These are phyloP conservation scores for Taiozyma sp. DNA, from an alignment of 1,139 yeast species.

Conservation along the genomic window DNA sequence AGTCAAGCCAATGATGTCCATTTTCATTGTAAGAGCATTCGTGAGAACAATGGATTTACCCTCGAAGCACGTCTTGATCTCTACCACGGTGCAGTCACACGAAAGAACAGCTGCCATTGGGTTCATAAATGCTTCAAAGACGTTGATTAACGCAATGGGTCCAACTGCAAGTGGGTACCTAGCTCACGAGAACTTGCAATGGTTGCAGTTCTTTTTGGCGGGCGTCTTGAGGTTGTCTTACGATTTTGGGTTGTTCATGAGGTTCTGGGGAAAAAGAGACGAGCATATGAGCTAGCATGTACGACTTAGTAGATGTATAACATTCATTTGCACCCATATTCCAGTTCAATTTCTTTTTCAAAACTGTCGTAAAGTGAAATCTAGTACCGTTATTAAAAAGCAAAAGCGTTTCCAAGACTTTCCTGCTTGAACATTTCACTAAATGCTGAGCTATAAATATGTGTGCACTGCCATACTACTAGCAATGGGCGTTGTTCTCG, in stretches of 20 bases:
- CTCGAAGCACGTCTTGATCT: constrained; percentile 76
- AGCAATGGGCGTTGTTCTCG: not conserved
- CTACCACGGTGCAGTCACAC: constrained; percentile 60
- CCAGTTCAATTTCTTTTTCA: not conserved
- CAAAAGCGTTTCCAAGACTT: not conserved
- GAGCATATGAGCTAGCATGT: not conserved
- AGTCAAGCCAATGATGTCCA: constrained; percentile 25
- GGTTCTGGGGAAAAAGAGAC: constrained; percentile 26
- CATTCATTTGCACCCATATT: not conserved
- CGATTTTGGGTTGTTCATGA: constrained; percentile 36
- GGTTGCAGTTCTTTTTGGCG: constrained; percentile 56
- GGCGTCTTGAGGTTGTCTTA: constrained; percentile 36
- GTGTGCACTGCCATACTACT: not conserved
- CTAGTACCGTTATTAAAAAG: not conserved
- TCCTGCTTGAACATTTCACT: not conserved
- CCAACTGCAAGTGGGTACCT: constrained; percentile 75
- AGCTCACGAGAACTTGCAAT: constrained; percentile 48
- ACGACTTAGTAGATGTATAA: not conserved
- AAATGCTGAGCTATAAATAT: not conserved
- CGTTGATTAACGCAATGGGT: constrained; percentile 76
- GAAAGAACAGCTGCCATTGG: constrained; percentile 82
- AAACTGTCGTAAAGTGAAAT: not conserved
- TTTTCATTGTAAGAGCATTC: constrained; percentile 25
- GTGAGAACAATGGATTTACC: constrained; percentile 79
- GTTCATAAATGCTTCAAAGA: constrained; percentile 77